Percentiles rank a stretch among this genome's conserved stretches.
These are phyloP conservation scores for Venturia pyrina DNA, from an alignment of 2,329 filamentous ascomycete species.

Conservation along the genomic window DNA sequence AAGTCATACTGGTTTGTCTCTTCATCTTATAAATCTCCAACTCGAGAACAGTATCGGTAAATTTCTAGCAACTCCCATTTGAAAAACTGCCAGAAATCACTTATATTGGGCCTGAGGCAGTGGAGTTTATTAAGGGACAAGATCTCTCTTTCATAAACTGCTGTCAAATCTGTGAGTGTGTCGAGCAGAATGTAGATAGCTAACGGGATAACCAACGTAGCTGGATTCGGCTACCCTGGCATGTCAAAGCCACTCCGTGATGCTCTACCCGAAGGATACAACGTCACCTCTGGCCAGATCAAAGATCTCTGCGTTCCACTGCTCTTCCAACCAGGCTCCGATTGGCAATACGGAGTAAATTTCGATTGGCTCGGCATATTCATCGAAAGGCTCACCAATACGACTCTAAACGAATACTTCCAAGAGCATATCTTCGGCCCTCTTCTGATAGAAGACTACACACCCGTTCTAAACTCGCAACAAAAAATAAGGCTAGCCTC, in stretches of 20 bases:
- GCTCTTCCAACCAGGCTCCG: constrained; percentile 9
- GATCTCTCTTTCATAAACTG: too few relatives aligned
- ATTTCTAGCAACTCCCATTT: neutral
- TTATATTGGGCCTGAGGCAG: too few relatives aligned
- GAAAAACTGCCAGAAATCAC: too few relatives aligned
- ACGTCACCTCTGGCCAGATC: constrained; percentile 2
- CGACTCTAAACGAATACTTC: constrained; percentile 15
- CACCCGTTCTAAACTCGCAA: neutral
- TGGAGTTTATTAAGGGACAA: too few relatives aligned
- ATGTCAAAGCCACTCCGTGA: constrained; percentile 41
- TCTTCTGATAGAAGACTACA: constrained; percentile 9
- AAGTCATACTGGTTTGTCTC: constrained; percentile 32
- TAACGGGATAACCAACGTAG: constrained; percentile 17
- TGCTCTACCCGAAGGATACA: constrained; percentile 19
- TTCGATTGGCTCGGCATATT: constrained; percentile 40
- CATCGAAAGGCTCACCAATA: constrained; percentile 31
- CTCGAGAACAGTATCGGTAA: neutral
- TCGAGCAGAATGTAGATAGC: neutral
- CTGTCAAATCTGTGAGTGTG: too few relatives aligned
- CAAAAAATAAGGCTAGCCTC: too few relatives aligned
- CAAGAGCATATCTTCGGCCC: constrained; percentile 10
- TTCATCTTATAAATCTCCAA: neutral
- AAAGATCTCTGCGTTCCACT: constrained; percentile 6
- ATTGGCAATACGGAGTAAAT: constrained; percentile 10
- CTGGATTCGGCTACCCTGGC: constrained; percentile 50